Percentiles rank a stretch among this genome's conserved stretches.
Evolutionary conservation across 2,329 filamentous ascomycete genomes (phyloP).

Genomic region (Didymella arachidicola): DNA sequence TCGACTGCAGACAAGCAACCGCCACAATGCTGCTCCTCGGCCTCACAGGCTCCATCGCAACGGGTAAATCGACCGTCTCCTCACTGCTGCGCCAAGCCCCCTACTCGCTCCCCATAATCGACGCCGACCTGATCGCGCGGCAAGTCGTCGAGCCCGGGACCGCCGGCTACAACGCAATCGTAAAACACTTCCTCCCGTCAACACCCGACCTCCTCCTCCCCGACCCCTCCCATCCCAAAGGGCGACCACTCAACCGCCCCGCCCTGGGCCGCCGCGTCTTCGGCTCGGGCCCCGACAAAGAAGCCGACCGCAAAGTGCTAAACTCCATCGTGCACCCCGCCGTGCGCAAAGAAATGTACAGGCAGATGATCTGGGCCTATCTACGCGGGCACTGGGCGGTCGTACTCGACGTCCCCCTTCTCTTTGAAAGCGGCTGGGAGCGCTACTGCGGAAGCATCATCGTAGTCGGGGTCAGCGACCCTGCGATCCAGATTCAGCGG

Average conservation of each 20-base stretch:
- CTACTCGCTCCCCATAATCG: conserved; percentile 87
- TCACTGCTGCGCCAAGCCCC: conserved; percentile 79
- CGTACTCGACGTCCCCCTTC: conserved; percentile 87
- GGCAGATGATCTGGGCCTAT: conserved; percentile 75
- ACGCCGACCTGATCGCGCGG: conserved; percentile 90
- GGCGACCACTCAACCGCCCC: conserved; percentile 81
- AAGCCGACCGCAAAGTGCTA: conserved; percentile 75
- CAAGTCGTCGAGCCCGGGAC: conserved; percentile 95
- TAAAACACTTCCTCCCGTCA: conserved; percentile 78
- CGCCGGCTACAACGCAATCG: conserved; percentile 80
- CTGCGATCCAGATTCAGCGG: conserved; percentile 80
- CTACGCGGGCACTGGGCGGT: conserved; percentile 83
- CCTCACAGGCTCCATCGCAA: conserved; percentile 95
- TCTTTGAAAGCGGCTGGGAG: conserved; percentile 91
- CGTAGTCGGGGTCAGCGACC: conserved; percentile 84
- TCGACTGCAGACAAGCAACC: not conserved
- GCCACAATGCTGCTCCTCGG: conserved; percentile 86
- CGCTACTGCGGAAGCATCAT: conserved; percentile 82
- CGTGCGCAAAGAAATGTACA: conserved; percentile 83
- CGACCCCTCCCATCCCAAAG: conserved; percentile 61
- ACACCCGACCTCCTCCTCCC: conserved; percentile 86
- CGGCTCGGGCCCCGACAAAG: conserved; percentile 74
- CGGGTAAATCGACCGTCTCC: conserved; percentile 96
- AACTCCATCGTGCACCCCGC: conserved; percentile 94
- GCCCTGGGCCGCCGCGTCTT: conserved; percentile 88